Evolutionary conservation across 176 grass and related monocot genomes (phyloP).

Genomic region (Tillandsia leiboldiana): DNA sequence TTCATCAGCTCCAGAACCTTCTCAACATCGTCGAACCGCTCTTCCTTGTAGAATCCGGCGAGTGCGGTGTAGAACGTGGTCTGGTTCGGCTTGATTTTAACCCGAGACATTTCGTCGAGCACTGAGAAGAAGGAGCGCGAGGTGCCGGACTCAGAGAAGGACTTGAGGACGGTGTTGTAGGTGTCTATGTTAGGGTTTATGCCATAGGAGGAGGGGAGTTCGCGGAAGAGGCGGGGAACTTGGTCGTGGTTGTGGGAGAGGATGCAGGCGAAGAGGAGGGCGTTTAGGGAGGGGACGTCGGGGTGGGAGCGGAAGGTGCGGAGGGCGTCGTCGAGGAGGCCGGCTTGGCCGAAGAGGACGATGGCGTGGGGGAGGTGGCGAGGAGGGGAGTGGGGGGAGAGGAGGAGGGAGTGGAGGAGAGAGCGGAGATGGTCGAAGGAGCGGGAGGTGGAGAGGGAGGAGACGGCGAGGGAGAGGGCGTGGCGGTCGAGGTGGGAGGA

Average conservation of each 20-base stretch:
- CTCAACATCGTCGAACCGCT: slow-evolving; percentile 56
- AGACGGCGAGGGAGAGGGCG: slow-evolving; percentile 55
- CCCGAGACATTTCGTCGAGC: slow-evolving; percentile 68
- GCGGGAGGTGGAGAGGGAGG: slow-evolving; percentile 30
- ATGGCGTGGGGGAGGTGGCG: slow-evolving; percentile 46
- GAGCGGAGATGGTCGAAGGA: slow-evolving; percentile 16
- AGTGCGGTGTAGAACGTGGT: slow-evolving; percentile 57
- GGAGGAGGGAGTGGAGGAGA: slow-evolving; percentile 28
- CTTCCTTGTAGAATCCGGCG: slow-evolving; percentile 71
- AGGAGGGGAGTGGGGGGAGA: slow-evolving; percentile 37
- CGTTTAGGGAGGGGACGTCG: slow-evolving; percentile 54
- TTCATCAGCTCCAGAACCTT: slow-evolving; percentile 81
- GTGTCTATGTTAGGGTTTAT: slow-evolving; percentile 47
- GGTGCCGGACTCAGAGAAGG: slow-evolving; percentile 65
- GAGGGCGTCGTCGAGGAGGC: slow-evolving; percentile 62
- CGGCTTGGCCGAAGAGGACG: slow-evolving; percentile 61
- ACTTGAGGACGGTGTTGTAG: slow-evolving; percentile 65
- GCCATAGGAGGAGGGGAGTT: slow-evolving; percentile 44
- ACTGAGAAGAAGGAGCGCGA: slow-evolving; percentile 75
- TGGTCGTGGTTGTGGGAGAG: slow-evolving; percentile 47
- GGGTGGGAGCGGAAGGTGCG: slow-evolving; percentile 52
- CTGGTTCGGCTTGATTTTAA: slow-evolving; percentile 37
- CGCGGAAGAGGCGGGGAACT: slow-evolving; percentile 53
- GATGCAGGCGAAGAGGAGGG: slow-evolving; percentile 74
- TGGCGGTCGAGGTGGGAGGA: slow-evolving; percentile 47